A percentile compares a stretch with the other conserved stretches of the same genome.
Evolutionary conservation across 805 yeast genomes (phyloP).

Genomic region (Wickerhamomyces chambardii): DNA sequence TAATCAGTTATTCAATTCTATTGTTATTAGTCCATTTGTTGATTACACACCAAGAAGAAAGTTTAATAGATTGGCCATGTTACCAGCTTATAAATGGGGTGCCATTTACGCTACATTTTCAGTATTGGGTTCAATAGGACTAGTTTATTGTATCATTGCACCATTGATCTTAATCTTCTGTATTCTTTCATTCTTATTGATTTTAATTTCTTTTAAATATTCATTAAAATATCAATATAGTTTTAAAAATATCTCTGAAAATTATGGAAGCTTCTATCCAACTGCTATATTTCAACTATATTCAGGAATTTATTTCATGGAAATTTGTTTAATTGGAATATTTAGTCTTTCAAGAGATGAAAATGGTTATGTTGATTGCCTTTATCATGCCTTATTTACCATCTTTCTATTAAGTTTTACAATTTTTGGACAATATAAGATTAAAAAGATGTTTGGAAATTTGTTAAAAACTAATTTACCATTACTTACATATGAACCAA

Average conservation of each 20-base stretch:
- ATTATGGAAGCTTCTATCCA: constrained; percentile 65
- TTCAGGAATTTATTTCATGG: constrained; percentile 76
- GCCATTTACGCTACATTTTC: constrained; percentile 69
- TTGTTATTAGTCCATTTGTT: constrained; percentile 23
- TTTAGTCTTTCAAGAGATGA: constrained; percentile 52
- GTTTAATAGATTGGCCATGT: constrained; percentile 31
- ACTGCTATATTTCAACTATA: constrained; percentile 69
- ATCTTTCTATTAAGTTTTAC: constrained; percentile 42
- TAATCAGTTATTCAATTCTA: constrained; percentile 34
- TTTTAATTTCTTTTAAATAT: constrained; percentile 62
- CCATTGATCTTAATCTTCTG: constrained; percentile 67
- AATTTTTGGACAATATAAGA: constrained; percentile 43
- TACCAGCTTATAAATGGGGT: constrained; percentile 64
- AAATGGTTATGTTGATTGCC: constrained; percentile 32
- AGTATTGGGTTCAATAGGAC: constrained; percentile 67
- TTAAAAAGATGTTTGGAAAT: constrained; percentile 32
- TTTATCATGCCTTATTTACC: constrained; percentile 44
- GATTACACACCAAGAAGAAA: constrained; percentile 57
- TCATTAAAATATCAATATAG: constrained; percentile 50
- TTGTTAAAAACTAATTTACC: constrained; percentile 28
- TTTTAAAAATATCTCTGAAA: constrained; percentile 45
- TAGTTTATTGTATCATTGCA: constrained; percentile 71
- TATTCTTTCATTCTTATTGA: constrained; percentile 44
- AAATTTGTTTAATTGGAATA: constrained; percentile 69
- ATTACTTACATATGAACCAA: constrained; percentile 5